Percentiles rank a stretch among this genome's conserved stretches.
These are phyloP conservation scores for Clonostachys rosea DNA, from an alignment of 2,329 filamentous ascomycete genomes.

Conservation along the genomic window DNA sequence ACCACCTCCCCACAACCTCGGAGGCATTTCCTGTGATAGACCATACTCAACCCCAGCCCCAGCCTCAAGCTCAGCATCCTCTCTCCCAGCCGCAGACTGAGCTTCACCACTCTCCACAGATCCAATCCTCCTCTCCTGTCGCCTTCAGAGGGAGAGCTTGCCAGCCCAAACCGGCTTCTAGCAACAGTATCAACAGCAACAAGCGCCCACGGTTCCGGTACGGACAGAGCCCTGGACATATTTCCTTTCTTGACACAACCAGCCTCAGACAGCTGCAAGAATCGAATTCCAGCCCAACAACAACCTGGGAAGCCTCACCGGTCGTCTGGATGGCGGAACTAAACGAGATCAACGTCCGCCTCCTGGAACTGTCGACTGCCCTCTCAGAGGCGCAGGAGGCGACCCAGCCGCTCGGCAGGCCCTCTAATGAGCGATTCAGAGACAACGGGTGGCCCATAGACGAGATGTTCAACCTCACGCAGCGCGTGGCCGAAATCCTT, in stretches of 20 bases:
- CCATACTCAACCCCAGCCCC: background rate
- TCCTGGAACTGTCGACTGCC: constrained; percentile 27
- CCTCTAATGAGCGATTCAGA: constrained; percentile 13
- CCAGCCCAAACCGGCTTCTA: background rate
- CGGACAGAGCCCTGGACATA: constrained; percentile 20
- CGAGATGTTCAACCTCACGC: constrained; percentile 32
- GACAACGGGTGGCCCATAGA: constrained; percentile 29
- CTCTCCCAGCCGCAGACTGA: no score
- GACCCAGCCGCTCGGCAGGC: constrained; percentile 8
- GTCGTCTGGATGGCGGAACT: constrained; percentile 32
- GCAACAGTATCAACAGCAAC: background rate
- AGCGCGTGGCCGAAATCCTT: constrained; percentile 25
- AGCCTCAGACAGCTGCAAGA: no score
- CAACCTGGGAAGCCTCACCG: background rate
- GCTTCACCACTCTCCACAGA: no score
- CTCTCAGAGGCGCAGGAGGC: constrained; percentile 19
- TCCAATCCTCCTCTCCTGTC: no score
- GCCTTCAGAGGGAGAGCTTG: no score
- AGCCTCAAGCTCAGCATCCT: no score
- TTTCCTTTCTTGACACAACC: constrained; percentile 13
- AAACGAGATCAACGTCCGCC: constrained; percentile 27
- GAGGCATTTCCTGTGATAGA: constrained; percentile 1
- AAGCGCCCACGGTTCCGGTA: background rate
- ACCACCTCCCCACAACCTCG: constrained; percentile 4
- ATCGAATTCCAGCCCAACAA: no score